Evolutionary conservation across 192 early-diverging fungal species (phyloP).

Genomic region (Backusella westeae): DNA sequence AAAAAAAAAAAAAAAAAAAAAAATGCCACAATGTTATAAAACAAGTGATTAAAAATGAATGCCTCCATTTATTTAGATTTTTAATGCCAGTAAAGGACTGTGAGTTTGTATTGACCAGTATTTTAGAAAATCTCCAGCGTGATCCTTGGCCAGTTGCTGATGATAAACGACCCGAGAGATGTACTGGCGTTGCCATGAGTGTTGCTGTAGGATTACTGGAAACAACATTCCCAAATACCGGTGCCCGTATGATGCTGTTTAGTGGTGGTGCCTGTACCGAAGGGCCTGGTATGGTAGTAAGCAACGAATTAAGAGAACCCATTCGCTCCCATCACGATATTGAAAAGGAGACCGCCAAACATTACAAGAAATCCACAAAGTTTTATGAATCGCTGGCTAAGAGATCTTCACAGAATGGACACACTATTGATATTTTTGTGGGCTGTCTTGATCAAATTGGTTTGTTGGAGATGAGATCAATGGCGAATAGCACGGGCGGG

Average conservation of each 20-base stretch:
- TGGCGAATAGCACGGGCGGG: slow-evolving; percentile 88
- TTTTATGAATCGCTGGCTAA: slow-evolving; percentile 90
- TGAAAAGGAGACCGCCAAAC: slow-evolving; percentile 89
- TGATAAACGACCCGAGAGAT: slow-evolving; percentile 88
- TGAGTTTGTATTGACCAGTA: slow-evolving; percentile 93
- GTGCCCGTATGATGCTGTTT: slow-evolving; percentile 92
- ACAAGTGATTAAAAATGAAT: not conserved
- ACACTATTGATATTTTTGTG: slow-evolving; percentile 94
- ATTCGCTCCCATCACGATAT: slow-evolving; percentile 99
- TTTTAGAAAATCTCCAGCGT: slow-evolving; percentile 94
- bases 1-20: no score
- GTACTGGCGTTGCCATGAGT: slow-evolving; percentile 92
- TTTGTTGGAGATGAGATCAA: slow-evolving; percentile 92
- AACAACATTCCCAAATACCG: slow-evolving; percentile 88
- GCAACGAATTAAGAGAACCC: slow-evolving; percentile 86
- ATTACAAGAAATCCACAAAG: slow-evolving; percentile 94
- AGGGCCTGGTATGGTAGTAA: slow-evolving; percentile 95
- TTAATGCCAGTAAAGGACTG: slow-evolving; percentile 91
- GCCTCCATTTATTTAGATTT: slow-evolving; percentile 52
- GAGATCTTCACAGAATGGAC: slow-evolving; percentile 83
- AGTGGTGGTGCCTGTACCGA: slow-evolving; percentile 90
- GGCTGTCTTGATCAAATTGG: slow-evolving; percentile 99
- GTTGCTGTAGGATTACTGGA: slow-evolving; percentile 93
- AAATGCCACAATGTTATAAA: not conserved
- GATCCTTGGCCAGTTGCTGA: slow-evolving; percentile 95